Conservation (phyloP, 768 basidiomycete species). For the Suillus brevipes region DNA sequence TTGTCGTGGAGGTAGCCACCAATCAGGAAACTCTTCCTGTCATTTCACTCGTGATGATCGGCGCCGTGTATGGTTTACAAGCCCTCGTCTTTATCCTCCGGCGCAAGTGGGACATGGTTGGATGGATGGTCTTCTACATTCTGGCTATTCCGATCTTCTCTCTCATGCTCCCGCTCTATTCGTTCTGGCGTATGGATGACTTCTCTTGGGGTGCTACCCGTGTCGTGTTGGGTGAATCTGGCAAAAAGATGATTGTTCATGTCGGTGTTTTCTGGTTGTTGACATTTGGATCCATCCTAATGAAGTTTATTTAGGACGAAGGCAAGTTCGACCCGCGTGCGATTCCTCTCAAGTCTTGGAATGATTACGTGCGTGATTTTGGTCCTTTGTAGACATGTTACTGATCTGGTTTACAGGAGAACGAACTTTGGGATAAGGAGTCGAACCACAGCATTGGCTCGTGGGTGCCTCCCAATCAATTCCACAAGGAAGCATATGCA, state of each 20-base stretch:
- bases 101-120: constrained; percentile 98
- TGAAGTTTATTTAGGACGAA: constrained; percentile 66
- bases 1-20: constrained; percentile 77
- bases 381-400: not conserved
- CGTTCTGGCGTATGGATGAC: constrained; percentile 98
- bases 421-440: constrained; percentile 97
- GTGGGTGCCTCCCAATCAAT: constrained; percentile 79
- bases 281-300: constrained; percentile 6
- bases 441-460: constrained; percentile 94
- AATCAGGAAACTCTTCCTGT: constrained; percentile 69
- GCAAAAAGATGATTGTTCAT: constrained; percentile 94
- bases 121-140: constrained; percentile 97
- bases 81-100: constrained; percentile 89
- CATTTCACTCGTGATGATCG: constrained; percentile 89
- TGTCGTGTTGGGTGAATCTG: constrained; percentile 89
- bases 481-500: constrained; percentile 71
- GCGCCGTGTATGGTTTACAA: constrained; percentile 92
- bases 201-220: constrained; percentile 96
- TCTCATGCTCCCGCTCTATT: constrained; percentile 89
- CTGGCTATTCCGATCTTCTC: constrained; percentile 92
- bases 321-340: constrained; percentile 93
- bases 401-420: constrained; percentile 54
- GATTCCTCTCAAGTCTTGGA: constrained; percentile 97
- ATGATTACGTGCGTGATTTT: constrained; percentile 72
- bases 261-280: constrained; percentile 46